Evolutionary conservation across 768 basidiomycete genomes (phyloP).

Genomic region (Postia placenta): DNA sequence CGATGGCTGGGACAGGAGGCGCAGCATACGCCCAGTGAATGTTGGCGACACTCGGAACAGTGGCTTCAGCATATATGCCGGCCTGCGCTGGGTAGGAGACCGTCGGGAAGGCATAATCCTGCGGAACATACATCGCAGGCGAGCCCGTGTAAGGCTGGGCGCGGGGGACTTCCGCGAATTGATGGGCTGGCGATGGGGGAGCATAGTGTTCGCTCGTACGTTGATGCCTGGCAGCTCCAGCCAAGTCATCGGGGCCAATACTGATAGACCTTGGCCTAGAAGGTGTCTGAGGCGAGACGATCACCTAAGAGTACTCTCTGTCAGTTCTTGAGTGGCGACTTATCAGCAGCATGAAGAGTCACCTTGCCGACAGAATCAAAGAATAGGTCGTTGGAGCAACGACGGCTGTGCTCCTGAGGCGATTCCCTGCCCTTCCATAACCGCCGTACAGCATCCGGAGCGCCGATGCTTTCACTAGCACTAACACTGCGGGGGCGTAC

Average conservation of each 20-base stretch:
- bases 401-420: constrained; percentile 25
- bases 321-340: neutral
- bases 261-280: constrained; percentile 15
- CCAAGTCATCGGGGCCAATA: constrained; percentile 10
- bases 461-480: constrained; percentile 23
- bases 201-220: constrained; percentile 4
- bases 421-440: constrained; percentile 11
- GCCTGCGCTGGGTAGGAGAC: neutral
- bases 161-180: constrained; percentile 6
- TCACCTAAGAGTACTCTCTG: constrained; percentile 4
- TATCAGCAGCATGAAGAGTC: constrained; percentile 5
- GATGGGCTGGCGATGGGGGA: constrained; percentile 1
- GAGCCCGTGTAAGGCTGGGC: neutral
- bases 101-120: neutral
- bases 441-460: constrained; percentile 11
- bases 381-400: constrained; percentile 30
- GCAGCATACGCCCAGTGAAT: constrained; percentile 12
- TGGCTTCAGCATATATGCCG: neutral
- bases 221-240: constrained; percentile 8
- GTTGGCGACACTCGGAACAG: neutral
- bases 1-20: constrained; percentile 6
- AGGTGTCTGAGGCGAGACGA: constrained; percentile 8
- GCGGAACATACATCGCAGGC: neutral
- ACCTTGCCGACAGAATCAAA: constrained; percentile 32
- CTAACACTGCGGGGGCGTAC: constrained; percentile 22